Evolutionary conservation across 2,329 filamentous ascomycete species (phyloP), one percentile per base, ranked within the genome.

Genomic region (Bipolaris cookei): DNA sequence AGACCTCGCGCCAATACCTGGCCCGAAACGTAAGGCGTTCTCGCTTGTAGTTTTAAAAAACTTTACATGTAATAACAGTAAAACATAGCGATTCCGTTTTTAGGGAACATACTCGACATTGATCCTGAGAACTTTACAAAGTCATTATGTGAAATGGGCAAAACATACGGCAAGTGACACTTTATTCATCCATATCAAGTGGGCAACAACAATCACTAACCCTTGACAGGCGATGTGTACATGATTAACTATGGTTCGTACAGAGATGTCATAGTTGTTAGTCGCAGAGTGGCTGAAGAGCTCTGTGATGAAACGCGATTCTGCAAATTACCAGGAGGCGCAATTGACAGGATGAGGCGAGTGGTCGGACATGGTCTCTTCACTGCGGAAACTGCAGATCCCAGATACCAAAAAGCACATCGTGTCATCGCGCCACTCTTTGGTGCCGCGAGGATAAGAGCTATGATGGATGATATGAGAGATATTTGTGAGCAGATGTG

Each of bases 391-490:
- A 58, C 35, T 34, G 16, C 42, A 2, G 59, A 62, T 20, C 18
- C 41, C 2, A 56, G 63, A 47, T 63, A 60, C 58, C 47, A 48
- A 1, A 49, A 53, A 3, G 62, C 64, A 10, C 84, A 90, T 64
- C 78, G 86, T 16, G 76, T 86, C 14, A 76, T 90, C 54, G 83
- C 88, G 69, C 87, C 88, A 0, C 86, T 86, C 1, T 90, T 91
- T 72, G 88, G 88, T 0, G 88, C 88, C 0, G 71, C 89, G 16
- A 79, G 83, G 3, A 89, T 91, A 64, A 81, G 83, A 25, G 76
- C 72, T 50, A 90, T 90, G 88, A 90, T 88, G 57, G 80, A 83
- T 56, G 72, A 71, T 59, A 69, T 68, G 66, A 57, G 65, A 23
- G 87, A 90, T 63, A 84, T 90, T 56, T 82, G 85, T 5, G 78